A percentile compares a stretch with the other conserved stretches of the same genome.
phyloP scores from a whole-genome alignment of 2,329 filamentous ascomycete species.

The Gnomoniopsis sp. region DNA sequence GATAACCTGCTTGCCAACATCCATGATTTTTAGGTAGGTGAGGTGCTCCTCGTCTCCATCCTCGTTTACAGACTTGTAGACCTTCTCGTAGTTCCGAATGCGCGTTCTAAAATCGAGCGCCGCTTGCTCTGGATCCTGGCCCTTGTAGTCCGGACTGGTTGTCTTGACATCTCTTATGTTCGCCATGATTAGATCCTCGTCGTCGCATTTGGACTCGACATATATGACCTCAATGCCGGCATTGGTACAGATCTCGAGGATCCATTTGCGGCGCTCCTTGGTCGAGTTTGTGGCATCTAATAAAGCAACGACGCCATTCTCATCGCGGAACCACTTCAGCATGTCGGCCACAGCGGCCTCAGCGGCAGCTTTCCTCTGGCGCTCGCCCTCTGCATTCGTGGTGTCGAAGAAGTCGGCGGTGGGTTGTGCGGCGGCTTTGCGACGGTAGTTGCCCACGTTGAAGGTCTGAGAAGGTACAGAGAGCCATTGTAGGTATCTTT shows the following conservation, averaged over 20 bases:
- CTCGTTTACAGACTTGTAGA: slow-evolving; percentile 89
- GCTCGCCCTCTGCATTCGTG: slow-evolving; percentile 84
- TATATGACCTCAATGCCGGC: slow-evolving; percentile 88
- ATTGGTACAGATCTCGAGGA: slow-evolving; percentile 71
- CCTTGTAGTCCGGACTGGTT: slow-evolving; percentile 89
- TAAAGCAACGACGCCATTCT: slow-evolving; percentile 82
- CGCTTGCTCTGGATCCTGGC: slow-evolving; percentile 88
- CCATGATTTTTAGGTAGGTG: slow-evolving; percentile 96
- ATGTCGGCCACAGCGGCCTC: slow-evolving; percentile 92
- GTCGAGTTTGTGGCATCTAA: slow-evolving; percentile 97
- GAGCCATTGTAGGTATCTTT: slow-evolving; percentile 94
- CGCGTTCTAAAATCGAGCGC: slow-evolving; percentile 89
- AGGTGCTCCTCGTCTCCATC: slow-evolving; percentile 74
- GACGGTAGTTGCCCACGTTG: slow-evolving; percentile 95
- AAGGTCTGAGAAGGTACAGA: slow-evolving; percentile 92
- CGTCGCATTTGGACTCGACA: slow-evolving; percentile 95
- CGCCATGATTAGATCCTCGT: slow-evolving; percentile 94
- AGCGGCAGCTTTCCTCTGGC: slow-evolving; percentile 80
- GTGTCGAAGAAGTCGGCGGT: slow-evolving; percentile 94
- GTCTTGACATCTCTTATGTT: slow-evolving; percentile 98
- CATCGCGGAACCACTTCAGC: slow-evolving; percentile 80
- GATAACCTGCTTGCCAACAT: slow-evolving; percentile 92
- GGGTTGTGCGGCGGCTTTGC: slow-evolving; percentile 83
- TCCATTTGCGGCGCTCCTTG: slow-evolving; percentile 85
- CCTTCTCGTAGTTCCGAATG: slow-evolving; percentile 95